These are phyloP conservation scores for Trichoderma sp. DNA, from an alignment of 2,329 filamentous ascomycete genomes.

Conservation along the genomic window DNA sequence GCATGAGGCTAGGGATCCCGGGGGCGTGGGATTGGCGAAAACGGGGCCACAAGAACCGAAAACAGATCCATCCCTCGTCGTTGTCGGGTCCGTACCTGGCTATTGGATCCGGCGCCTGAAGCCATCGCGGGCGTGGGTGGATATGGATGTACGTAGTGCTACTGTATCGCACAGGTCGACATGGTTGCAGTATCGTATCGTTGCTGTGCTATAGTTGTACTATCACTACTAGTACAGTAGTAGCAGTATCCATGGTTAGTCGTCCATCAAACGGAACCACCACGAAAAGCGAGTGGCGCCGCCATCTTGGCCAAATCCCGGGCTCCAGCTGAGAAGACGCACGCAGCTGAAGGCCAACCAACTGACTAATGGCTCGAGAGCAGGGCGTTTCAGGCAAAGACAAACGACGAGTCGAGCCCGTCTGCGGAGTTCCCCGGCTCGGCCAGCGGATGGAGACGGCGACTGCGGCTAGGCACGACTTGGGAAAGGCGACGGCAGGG, in stretches of 20 bases:
- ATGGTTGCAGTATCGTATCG: background rate
- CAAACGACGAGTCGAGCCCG: constrained; percentile 6
- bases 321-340: background rate
- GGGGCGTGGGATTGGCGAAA: constrained; percentile 18
- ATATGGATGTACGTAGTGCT: background rate
- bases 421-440: constrained; percentile 5
- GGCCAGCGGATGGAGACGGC: background rate
- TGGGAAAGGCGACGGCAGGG: constrained; percentile 10
- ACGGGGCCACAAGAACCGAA: constrained; percentile 14
- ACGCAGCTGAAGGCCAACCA: background rate
- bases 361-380: background rate
- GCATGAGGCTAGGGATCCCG: constrained; percentile 16
- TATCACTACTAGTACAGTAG: background rate
- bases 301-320: background rate
- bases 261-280: no score
- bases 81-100: constrained; percentile 17
- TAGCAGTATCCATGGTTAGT: background rate
- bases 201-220: background rate
- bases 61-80: constrained; percentile 9
- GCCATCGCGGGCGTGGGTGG: constrained; percentile 12
- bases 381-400: constrained; percentile 12
- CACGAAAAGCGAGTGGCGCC: background rate
- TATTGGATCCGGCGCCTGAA: constrained; percentile 15
- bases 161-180: background rate
- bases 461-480: background rate